Base-by-base conservation (phyloP, 371 early-diverging fungal species). In the Circinella umbellata region DNA sequence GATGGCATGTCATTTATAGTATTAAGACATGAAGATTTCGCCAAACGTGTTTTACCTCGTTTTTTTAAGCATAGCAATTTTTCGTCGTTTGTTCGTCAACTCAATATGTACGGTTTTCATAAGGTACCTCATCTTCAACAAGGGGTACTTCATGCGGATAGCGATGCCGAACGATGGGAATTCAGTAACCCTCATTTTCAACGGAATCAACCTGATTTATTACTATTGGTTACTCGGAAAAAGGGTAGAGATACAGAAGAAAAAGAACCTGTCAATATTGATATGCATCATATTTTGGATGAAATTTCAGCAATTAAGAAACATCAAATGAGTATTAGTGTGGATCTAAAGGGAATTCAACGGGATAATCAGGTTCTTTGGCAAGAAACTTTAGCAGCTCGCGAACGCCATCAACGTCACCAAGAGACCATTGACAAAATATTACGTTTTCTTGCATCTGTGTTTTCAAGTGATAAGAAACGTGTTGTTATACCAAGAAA, bases 61-160 rank as follows among this genome's bases (percentile, higher is more conserved):
- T 92, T 90, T 73, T 98, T 97, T 76, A 97, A 97, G 77, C 97
- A 97, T 81, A 91, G 88, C 78, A 97, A 98, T 75, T 94, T 96
- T 71, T 92, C 94, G 27, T 92, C 92, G 11, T 98, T 98, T 90
- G 96, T 98, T 10, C 88, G 98, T 13, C 98, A 98, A 77, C 86
- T 98, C 13, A 98, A 98, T 73, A 96, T 96, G 93, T 94, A 95
- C 70, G 96, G 93, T 15, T 92, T 91, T 66, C 89, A 91, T 70
- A 95, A 95, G 67, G 88, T 93, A 10, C 92, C 93, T 1, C 93
- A 93, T 76, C 79, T 94, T 46, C 90, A 92, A 69, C 91, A 91
- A 64, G 94, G 94, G 11, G 91, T 91, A 3, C 79, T 93, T 13
- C 85, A 86, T 61, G 83, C 86, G 1, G 87, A 88, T 42, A 76